Conservation (phyloP, 2,329 filamentous ascomycete species). For the Clonostachys solani region DNA sequence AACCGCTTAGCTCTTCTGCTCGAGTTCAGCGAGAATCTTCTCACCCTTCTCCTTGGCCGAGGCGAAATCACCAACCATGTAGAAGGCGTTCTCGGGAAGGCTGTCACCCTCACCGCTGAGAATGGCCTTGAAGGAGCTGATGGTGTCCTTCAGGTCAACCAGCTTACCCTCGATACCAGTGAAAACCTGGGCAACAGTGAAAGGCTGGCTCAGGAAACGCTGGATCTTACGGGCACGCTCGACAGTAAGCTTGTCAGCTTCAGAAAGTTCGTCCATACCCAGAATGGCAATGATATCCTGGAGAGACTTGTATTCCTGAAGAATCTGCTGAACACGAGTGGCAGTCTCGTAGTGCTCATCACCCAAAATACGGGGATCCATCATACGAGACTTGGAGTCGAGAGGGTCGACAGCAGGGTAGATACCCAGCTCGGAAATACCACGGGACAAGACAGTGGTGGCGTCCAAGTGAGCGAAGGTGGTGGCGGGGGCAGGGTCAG, state of each 20-base stretch:
- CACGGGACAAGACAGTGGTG: constrained; percentile 99
- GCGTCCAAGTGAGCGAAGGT: constrained; percentile 99
- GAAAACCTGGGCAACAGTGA: constrained; percentile 83
- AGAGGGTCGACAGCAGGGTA: constrained; percentile 99
- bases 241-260: constrained; percentile 99
- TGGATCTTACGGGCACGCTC: constrained; percentile 99
- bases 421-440: constrained; percentile 99
- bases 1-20: constrained; percentile 52
- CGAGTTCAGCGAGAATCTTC: constrained; percentile 96
- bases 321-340: constrained; percentile 95
- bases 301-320: constrained; percentile 99
- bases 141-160: constrained; percentile 98
- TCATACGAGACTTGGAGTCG: constrained; percentile 98
- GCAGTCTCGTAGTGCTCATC: constrained; percentile 96
- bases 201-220: constrained; percentile 99
- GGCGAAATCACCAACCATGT: constrained; percentile 97
- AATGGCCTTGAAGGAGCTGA: constrained; percentile 95
- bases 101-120: constrained; percentile 92
- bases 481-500: constrained; percentile 97
- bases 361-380: constrained; percentile 97
- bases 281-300: constrained; percentile 99
- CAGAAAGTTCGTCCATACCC: constrained; percentile 99
- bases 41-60: constrained; percentile 95
- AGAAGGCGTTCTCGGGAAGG: constrained; percentile 90
- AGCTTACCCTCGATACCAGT: constrained; percentile 93